phyloP scores from a whole-genome alignment of 2,329 filamentous ascomycete genomes.

The Trichoderma semiorbis region DNA sequence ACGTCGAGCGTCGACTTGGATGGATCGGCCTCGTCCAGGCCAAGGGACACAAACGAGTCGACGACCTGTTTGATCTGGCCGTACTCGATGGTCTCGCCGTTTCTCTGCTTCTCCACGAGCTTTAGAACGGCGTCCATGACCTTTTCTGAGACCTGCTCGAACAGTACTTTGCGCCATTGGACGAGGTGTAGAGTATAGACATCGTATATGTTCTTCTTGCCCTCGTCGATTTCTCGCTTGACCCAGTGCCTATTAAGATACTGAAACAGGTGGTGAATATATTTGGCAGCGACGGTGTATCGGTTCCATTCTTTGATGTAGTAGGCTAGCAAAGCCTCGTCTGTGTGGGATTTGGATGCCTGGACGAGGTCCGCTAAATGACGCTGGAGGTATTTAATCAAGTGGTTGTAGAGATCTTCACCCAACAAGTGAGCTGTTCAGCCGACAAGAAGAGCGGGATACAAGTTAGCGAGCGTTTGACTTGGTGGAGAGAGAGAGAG shows the following conservation, averaged over 20 bases:
- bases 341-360: slow-evolving; percentile 73
- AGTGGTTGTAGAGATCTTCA: slow-evolving; percentile 90
- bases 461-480: background rate
- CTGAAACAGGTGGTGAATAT: slow-evolving; percentile 93
- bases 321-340: slow-evolving; percentile 85
- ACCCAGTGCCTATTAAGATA: slow-evolving; percentile 99
- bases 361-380: slow-evolving; percentile 71
- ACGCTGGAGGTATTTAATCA: slow-evolving; percentile 76
- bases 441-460: background rate
- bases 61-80: slow-evolving; percentile 96
- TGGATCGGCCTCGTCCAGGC: slow-evolving; percentile 87
- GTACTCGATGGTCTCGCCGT: slow-evolving; percentile 96
- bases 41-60: slow-evolving; percentile 92
- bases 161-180: slow-evolving; percentile 91
- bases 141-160: slow-evolving; percentile 74
- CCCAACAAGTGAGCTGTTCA: slow-evolving; percentile 80
- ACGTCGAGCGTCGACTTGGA: slow-evolving; percentile 94
- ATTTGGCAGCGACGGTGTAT: slow-evolving; percentile 93
- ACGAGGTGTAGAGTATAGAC: slow-evolving; percentile 96
- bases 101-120: slow-evolving; percentile 93
- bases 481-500: background rate
- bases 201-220: slow-evolving; percentile 97
- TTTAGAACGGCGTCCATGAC: slow-evolving; percentile 95
- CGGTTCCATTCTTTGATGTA: slow-evolving; percentile 97
- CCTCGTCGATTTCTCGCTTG: slow-evolving; percentile 97